Base-by-base conservation (phyloP, 129 eudicot genomes). In the Apium graveolens region DNA sequence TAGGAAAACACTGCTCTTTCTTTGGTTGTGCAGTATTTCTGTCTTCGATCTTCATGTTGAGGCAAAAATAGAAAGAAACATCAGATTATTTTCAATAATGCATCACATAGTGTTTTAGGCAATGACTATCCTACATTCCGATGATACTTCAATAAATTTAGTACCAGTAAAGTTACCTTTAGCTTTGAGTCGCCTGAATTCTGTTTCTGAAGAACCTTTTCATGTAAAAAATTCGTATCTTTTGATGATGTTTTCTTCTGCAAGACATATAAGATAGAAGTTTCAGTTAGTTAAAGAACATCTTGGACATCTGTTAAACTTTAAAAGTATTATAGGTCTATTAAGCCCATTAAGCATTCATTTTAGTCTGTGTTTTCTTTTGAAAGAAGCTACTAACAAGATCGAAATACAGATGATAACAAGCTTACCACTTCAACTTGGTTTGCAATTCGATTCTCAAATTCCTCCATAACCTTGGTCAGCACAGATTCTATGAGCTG, bases 401-500 rank as follows among this genome's bases (percentile, higher is more conserved):
- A 20, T n/a, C 17, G 3, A 73, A 42, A 60, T 37, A 44, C 69
- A 80, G 32, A 60, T n/a, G 68, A 60, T 60, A 60, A 24, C 68
- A 60, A 49, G 82, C 82, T 81, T 87, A 96, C 99, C 93, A 72
- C 21, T 76, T 89, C 91, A 74, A 78, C 75, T 88, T 88, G 93
- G 82, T 74, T 82, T 66, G 95, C 81, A 73, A 96, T 81, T 51
- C 90, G 95, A 66, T 90, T 91, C 80, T 96, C 99, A 77, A 96
- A 89, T 87, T 96, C 99, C 87, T 92, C 93, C 81, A 89, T 90
- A 72, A 92, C 97, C 86, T 96, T 96, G 66, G 80, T 88, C 76
- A 96, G 81, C 75, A 96, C 91, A 18, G 99, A 92, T 83, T 96
- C 99, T 48, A 96, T 82, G 70, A 96, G 86, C 99, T 96, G 96